phyloP scores from a whole-genome alignment of 768 basidiomycete genomes.

The Boletus rubescentipes region DNA sequence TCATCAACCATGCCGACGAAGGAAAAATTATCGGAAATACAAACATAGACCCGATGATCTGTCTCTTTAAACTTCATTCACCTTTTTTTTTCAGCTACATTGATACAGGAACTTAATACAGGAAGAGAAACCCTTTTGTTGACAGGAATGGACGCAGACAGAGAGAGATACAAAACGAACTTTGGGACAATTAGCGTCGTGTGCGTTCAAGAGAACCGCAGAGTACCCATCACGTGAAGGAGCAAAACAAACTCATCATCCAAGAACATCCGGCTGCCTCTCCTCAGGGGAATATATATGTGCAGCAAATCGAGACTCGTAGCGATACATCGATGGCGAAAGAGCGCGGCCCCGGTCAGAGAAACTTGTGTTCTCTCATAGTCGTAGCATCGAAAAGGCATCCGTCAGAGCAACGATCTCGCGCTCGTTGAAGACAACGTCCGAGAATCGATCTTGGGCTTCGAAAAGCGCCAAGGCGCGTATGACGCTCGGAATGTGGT shows the following conservation, averaged over 20 bases:
- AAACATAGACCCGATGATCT: neutral
- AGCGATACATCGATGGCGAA: neutral
- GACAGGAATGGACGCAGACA: neutral
- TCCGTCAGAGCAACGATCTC: conserved; percentile 17
- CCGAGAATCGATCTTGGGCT: conserved; percentile 6
- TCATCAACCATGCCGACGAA: too few species aligned
- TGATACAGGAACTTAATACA: neutral
- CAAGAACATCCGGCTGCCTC: neutral
- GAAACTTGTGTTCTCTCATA: conserved; percentile 2
- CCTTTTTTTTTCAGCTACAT: neutral
- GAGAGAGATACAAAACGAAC: conserved; percentile 8
- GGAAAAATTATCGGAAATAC: too few species aligned
- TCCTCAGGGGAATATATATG: neutral
- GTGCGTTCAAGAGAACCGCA: neutral
- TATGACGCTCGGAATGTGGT: conserved; percentile 24
- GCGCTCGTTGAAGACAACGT: conserved; percentile 8
- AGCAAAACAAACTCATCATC: neutral
- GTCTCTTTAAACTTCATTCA: neutral
- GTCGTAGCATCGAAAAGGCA: conserved; percentile 23
- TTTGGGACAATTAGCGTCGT: neutral
- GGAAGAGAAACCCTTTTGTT: neutral
- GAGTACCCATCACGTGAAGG: neutral
- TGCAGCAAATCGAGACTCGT: neutral
- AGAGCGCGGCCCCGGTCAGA: neutral
- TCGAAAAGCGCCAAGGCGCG: conserved; percentile 20